These are phyloP conservation scores for Cryoendolithus antarcticus DNA, from an alignment of 2,329 filamentous ascomycete genomes.

Conservation along the genomic window DNA sequence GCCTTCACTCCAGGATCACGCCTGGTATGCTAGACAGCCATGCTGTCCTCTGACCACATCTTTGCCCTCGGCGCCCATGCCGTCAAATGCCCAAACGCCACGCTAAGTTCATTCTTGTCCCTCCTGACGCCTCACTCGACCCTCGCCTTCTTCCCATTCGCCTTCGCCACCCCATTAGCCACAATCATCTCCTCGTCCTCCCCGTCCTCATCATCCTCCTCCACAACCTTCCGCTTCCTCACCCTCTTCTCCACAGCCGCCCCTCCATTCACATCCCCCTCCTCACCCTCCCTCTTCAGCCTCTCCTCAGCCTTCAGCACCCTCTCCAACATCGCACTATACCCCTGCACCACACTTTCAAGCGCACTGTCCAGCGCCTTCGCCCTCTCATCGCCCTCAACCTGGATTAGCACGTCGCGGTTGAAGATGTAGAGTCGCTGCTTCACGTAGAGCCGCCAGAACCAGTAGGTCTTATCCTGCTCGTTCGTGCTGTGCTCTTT, in stretches of 20 bases:
- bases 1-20: too few relatives aligned
- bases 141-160: too few relatives aligned
- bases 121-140: too few relatives aligned
- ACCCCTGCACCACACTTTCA: slow-evolving; percentile 57
- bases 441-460: slow-evolving; percentile 68
- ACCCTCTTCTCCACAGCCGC: neutral
- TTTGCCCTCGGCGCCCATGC: too few relatives aligned
- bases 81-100: too few relatives aligned
- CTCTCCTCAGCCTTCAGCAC: slow-evolving; percentile 25
- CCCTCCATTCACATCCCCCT: slow-evolving; percentile 1
- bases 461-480: slow-evolving; percentile 50
- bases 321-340: slow-evolving; percentile 50
- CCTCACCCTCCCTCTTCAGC: slow-evolving; percentile 3
- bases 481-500: slow-evolving; percentile 37
- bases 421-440: slow-evolving; percentile 66
- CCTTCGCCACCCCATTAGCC: neutral
- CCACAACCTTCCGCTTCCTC: slow-evolving; percentile 8
- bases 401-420: slow-evolving; percentile 54
- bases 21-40: too few relatives aligned
- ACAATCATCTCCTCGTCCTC: slow-evolving; percentile 1
- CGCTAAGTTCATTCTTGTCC: too few relatives aligned
- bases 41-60: too few relatives aligned
- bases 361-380: slow-evolving; percentile 62
- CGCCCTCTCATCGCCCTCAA: slow-evolving; percentile 55
- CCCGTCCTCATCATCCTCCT: slow-evolving; percentile 6